Evolutionary conservation across 1,284 basidiomycete genomes (phyloP).

Genomic region (Vanrija humicola): DNA sequence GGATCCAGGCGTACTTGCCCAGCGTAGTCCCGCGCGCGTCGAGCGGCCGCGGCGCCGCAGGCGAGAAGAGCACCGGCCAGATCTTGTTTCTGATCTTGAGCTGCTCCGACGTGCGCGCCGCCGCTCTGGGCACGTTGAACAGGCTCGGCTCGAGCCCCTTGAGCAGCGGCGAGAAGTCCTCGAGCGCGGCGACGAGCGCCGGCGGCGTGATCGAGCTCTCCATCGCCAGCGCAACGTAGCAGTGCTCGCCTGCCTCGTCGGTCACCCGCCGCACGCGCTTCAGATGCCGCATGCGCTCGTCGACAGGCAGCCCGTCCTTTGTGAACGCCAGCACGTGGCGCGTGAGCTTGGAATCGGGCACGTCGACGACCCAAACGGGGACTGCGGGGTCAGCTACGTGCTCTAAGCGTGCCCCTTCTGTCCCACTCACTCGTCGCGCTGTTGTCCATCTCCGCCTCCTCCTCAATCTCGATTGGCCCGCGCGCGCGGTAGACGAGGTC

Average conservation of each 20-base stretch:
- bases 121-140: conserved; percentile 62
- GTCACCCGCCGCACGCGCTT: conserved; percentile 60
- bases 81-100: conserved; percentile 62
- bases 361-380: conserved; percentile 77
- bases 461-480: conserved; percentile 36
- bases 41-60: conserved; percentile 61
- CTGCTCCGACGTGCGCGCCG: conserved; percentile 68
- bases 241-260: conserved; percentile 13
- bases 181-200: conserved; percentile 34
- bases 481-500: conserved; percentile 26
- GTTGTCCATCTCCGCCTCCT: conserved; percentile 27
- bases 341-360: conserved; percentile 56
- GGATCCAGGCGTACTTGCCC: conserved; percentile 66
- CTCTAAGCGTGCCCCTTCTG: neutral
- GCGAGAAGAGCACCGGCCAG: conserved; percentile 79
- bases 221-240: conserved; percentile 32
- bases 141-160: conserved; percentile 56
- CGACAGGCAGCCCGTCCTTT: conserved; percentile 17
- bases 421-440: conserved; percentile 27
- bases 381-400: conserved; percentile 48
- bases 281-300: conserved; percentile 64
- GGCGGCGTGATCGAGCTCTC: conserved; percentile 16
- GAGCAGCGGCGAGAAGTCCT: conserved; percentile 47
- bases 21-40: conserved; percentile 58
- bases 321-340: conserved; percentile 9